Percentiles rank a stretch among this genome's conserved stretches.
Evolutionary conservation across 2,329 filamentous ascomycete species (phyloP).

Genomic region (Talaromyces pinophilus): DNA sequence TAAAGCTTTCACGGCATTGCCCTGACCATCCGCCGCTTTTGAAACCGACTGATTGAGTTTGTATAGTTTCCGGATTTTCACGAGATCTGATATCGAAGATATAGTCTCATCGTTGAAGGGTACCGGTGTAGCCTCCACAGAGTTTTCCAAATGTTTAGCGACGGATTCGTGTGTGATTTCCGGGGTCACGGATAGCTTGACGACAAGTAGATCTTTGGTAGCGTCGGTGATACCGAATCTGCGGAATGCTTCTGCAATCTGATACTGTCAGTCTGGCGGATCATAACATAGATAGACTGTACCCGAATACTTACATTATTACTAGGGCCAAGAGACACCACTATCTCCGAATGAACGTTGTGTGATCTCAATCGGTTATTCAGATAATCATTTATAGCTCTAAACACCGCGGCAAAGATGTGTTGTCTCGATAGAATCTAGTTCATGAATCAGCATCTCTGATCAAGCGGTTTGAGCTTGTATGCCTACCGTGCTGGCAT

Average conservation of each 20-base stretch:
- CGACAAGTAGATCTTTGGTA: constrained; percentile 71
- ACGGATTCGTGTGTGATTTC: constrained; percentile 51
- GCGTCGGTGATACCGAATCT: constrained; percentile 76
- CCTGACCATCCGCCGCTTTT: constrained; percentile 28
- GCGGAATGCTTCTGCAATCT: constrained; percentile 88
- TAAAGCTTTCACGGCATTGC: constrained; percentile 41
- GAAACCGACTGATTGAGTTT: constrained; percentile 69
- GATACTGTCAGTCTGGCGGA: not conserved
- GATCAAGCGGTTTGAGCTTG: not conserved
- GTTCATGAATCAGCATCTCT: constrained; percentile 16
- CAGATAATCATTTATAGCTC: constrained; percentile 68
- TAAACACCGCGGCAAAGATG: constrained; percentile 72
- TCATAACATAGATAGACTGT: constrained; percentile 27
- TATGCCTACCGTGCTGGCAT: constrained; percentile 70
- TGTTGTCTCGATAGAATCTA: constrained; percentile 73
- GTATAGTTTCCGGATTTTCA: constrained; percentile 79
- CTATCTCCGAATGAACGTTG: constrained; percentile 87
- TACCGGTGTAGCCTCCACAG: constrained; percentile 63
- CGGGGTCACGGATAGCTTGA: constrained; percentile 69
- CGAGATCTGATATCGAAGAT: constrained; percentile 60
- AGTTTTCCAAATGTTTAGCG: constrained; percentile 60
- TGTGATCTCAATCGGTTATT: constrained; percentile 69
- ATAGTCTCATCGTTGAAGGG: constrained; percentile 67
- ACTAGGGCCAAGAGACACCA: constrained; percentile 75
- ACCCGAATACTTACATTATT: constrained; percentile 65